Evolutionary conservation across 768 basidiomycete species (phyloP), one percentile per base, ranked within the genome.

Genomic region (Tulasnella sp.): DNA sequence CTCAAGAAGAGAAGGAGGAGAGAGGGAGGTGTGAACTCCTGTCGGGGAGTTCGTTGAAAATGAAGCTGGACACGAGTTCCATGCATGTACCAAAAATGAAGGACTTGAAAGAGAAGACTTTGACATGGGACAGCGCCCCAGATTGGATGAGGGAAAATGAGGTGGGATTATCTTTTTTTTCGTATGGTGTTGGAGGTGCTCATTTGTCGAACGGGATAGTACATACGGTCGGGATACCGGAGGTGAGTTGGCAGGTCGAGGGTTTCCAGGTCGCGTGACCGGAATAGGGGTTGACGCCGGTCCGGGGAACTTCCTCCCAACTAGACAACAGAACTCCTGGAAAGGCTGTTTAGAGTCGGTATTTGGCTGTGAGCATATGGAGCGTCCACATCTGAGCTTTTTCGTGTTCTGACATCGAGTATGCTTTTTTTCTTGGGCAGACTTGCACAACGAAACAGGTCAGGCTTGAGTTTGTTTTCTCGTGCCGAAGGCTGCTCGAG

Each of bases 401-500:
- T 16, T 48, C 2, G 48, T 48, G 24, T 62, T 52, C 14, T 79
- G 18, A 58, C 21, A n/a, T n/a, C n/a, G n/a, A 24, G 10, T n/a
- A 12, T 16, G 24, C 2, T 1, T 27, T 71, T 38, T 78, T 46
- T 56, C 8, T 56, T 21, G 16, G 12, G 38, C 81, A 94, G 93
- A 93, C 85, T 82, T 93, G 79, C 93, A 94, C 84, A 94, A 94
- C 82, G 93, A 94, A 85, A 93, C 92, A 79, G 88, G 93, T 92
- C 81, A 79, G 85, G 34, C 27, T 56, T 38, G n/a, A 24, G 16
- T 62, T 2, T 1, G 16, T 3, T 27, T 24, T 1, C 24, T n/a
- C 31, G 21, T 16, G 34, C 10, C 40, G 39, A 52, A 44, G 1
- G 52, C 9, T 21, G 56, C 19, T 31, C 36, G 75, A 46, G 82